Base-by-base conservation (phyloP, 495 filamentous ascomycete genomes). In the Hypoxylon subgilvum region DNA sequence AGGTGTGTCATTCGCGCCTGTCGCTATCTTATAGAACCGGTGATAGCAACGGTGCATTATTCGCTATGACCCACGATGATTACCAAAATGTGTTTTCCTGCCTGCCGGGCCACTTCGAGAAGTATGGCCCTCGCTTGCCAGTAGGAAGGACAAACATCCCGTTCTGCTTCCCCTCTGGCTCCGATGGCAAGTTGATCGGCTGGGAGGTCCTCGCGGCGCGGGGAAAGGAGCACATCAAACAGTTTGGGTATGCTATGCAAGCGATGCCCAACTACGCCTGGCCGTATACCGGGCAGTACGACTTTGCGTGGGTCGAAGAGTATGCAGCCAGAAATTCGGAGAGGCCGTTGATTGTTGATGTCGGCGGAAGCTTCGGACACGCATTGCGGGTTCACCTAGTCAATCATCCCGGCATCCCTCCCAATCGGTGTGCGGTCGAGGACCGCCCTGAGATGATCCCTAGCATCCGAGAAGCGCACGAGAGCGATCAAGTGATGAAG, bases 361-460 rank as follows among this genome's bases (percentile, higher is more conserved):
- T 74, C 18, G 73, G 73, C 12, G 73, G 73, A 6, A 63, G 72
- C n/a, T 56, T 63, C 30, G 73, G 72, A 2, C 66, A 70, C 30
- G 65, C 63, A 9, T 21, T 74, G 7, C 57, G 59, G 27, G 38
- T 61, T 23, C 67, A 72, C 27, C 18, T 68, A 6, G 14, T 34
- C 13, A 48, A 38, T 6, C 64, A 61, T 38, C 50, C 62, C 6
- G 61, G 30, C 7, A 55, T 76, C 22, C 59, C 52, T 2, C 57
- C 56, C 0, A 31, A 28, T 31, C 57, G 64, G 19, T 74, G 73
- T 25, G 63, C 59, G 8, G 52, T 76, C 8, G 67, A 73, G 31
- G 73, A 74, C 42, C 52, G 69, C 23, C 49, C 63, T 2, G 62
- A 70, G 25, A 67, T 73, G 16, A 51, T 70, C 30, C 23, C 23